Evolutionary conservation across 805 yeast species (phyloP).

Genomic region (Saturnispora saitoi): DNA sequence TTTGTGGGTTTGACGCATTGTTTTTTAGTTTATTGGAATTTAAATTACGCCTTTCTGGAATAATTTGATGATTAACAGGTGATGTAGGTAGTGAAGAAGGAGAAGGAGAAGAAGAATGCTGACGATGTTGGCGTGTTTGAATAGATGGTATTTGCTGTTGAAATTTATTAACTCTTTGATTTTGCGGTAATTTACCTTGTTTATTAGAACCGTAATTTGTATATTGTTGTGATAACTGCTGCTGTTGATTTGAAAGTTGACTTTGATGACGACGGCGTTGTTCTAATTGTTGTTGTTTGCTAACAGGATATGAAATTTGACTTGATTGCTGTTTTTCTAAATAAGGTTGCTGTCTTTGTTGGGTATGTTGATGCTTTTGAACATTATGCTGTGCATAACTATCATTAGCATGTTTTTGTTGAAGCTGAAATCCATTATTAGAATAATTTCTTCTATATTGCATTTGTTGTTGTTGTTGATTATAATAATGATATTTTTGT

Average conservation of each 20-base stretch:
- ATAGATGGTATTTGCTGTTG: slow-evolving; percentile 12
- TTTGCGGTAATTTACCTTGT: slow-evolving; percentile 4
- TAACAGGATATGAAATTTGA: neutral
- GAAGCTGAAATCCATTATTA: neutral
- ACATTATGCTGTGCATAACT: neutral
- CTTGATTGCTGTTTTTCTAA: neutral
- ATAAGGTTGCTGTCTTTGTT: slow-evolving; percentile 3
- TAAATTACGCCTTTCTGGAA: neutral
- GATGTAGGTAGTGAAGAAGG: neutral
- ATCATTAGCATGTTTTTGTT: neutral
- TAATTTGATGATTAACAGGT: neutral
- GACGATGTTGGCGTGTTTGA: slow-evolving; percentile 7
- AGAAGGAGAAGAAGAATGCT: neutral
- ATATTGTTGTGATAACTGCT: slow-evolving; percentile 10
- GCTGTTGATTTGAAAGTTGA: slow-evolving; percentile 7
- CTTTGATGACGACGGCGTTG: slow-evolving; percentile 2
- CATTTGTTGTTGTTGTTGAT: slow-evolving; percentile 3
- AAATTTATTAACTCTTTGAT: slow-evolving; percentile 12
- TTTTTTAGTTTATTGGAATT: neutral
- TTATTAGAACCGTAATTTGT: neutral
- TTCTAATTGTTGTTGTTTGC: neutral
- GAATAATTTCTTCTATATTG: neutral
- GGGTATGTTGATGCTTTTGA: neutral
- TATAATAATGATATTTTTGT: no score
- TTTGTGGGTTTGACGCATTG: neutral